Evolutionary conservation across 129 eudicot species (phyloP), one percentile per base, ranked within the genome.

Genomic region (Mikania micrantha): DNA sequence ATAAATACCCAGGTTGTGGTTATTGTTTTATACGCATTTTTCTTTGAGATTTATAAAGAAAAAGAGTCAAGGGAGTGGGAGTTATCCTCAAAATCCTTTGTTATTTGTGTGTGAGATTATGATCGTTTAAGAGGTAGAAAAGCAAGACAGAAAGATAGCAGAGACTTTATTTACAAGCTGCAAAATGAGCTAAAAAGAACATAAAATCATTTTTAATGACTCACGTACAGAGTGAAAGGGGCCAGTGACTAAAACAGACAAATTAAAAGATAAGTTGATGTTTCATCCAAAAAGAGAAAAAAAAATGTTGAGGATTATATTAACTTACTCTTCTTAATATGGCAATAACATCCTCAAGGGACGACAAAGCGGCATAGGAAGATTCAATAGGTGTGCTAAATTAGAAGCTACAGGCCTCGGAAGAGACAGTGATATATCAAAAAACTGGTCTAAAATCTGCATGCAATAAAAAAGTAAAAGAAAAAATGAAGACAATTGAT

Each of bases 331-430:
- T 86, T 84, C 81, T 86, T 77, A 94, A 60, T 27, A 94, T 94
- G 50, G 99, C 90, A 19, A 94, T 86, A 69, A 94, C 93, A 69
- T 94, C 99, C 80, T 94, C 99, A 32, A 94, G 93, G 8, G 99
- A 84, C 65, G 95, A 78, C 85, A 94, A 79, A 62, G 99, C 99
- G 22, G 79, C 73, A 25, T 94, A 94, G 53, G 87, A 79, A 59
- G 83, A 44, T 60, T 94, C 99, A 69, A 83, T 34, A 81, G 88
- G 88, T 32, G 78, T 45, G 60, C 65, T 76, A 60, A 29, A 81
- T 52, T 80, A 60, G 91, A 76, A 71, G 85, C 81, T 54, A 49
- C 81, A 72, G 88, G 80, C 79, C 81, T 85, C 56, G 96, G 93
- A 45, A 94, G 83, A 27, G 99, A 89, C 45, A 89, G 84, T 50